A percentile compares a stretch with the other conserved stretches of the same genome.
phyloP scores from a whole-genome alignment of 2,329 filamentous ascomycete genomes.

The Diaporthe capsici region DNA sequence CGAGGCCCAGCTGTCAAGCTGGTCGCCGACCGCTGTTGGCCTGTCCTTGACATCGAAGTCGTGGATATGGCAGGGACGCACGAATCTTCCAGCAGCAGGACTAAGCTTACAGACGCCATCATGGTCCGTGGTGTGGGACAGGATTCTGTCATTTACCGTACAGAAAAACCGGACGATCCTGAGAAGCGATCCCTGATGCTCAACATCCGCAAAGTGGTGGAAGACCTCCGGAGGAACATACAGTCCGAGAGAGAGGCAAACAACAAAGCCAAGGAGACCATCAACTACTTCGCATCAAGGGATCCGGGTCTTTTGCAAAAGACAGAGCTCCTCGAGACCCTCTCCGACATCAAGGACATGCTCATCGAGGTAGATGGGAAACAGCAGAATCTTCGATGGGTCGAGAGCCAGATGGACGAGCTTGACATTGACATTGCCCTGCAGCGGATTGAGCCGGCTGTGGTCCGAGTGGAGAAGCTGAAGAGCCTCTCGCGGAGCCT shows the following conservation, averaged over 20 bases:
- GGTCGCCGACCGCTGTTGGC: constrained; percentile 95
- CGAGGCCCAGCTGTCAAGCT: constrained; percentile 78
- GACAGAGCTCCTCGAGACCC: constrained; percentile 82
- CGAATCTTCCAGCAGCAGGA: constrained; percentile 68
- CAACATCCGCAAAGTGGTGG: constrained; percentile 92
- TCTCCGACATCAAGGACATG: constrained; percentile 86
- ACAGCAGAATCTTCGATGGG: constrained; percentile 95
- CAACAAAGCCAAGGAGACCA: constrained; percentile 85
- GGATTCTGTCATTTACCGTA: constrained; percentile 95
- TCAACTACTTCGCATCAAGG: constrained; percentile 86
- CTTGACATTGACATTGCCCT: constrained; percentile 96
- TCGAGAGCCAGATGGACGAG: constrained; percentile 94
- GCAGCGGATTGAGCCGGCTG: constrained; percentile 88
- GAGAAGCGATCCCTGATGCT: constrained; percentile 87
- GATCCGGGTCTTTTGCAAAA: constrained; percentile 84
- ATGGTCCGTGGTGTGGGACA: constrained; percentile 88
- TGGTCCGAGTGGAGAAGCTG: constrained; percentile 86
- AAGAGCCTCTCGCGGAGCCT: constrained; percentile 83
- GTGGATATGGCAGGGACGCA: constrained; percentile 84
- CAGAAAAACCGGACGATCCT: constrained; percentile 82
- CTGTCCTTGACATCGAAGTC: constrained; percentile 91
- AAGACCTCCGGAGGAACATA: constrained; percentile 88
- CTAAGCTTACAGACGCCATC: constrained; percentile 85
- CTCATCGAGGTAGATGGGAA: constrained; percentile 97
- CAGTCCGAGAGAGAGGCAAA: constrained; percentile 90